Conservation (phyloP, 1,284 basidiomycete genomes). For the Ganoderma lingzhi region DNA sequence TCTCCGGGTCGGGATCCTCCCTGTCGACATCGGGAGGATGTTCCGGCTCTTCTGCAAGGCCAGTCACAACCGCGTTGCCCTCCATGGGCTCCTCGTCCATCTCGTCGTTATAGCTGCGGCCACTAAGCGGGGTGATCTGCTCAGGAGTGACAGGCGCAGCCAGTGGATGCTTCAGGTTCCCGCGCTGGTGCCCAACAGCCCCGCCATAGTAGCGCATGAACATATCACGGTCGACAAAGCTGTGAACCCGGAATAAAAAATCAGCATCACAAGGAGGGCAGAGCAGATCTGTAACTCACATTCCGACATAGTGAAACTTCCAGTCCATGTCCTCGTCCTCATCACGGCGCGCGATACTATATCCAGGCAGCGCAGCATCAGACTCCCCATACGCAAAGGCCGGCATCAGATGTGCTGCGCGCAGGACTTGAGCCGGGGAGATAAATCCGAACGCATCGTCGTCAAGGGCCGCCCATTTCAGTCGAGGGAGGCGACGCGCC, state of each 20-base stretch:
- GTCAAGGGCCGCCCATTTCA: neutral
- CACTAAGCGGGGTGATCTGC: neutral
- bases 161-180: neutral
- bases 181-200: conserved; percentile 9
- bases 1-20: too few species aligned
- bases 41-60: too few species aligned
- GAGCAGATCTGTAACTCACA: conserved; percentile 5
- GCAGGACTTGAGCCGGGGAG: conserved; percentile 15
- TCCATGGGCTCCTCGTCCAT: too few species aligned
- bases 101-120: neutral
- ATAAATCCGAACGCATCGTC: conserved; percentile 15
- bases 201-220: conserved; percentile 20
- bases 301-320: conserved; percentile 14
- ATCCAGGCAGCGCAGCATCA: conserved; percentile 4
- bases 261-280: too few species aligned
- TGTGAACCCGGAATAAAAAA: neutral
- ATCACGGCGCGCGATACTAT: conserved; percentile 3
- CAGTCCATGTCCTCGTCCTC: neutral
- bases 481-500: conserved; percentile 2
- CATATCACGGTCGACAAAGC: conserved; percentile 17
- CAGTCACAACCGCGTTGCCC: too few species aligned
- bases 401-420: conserved; percentile 14
- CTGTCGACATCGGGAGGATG: too few species aligned
- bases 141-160: neutral
- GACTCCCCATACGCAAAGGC: conserved; percentile 7